Base-by-base conservation (phyloP, 441 rosid species). In the Pelargonium citronellum region DNA sequence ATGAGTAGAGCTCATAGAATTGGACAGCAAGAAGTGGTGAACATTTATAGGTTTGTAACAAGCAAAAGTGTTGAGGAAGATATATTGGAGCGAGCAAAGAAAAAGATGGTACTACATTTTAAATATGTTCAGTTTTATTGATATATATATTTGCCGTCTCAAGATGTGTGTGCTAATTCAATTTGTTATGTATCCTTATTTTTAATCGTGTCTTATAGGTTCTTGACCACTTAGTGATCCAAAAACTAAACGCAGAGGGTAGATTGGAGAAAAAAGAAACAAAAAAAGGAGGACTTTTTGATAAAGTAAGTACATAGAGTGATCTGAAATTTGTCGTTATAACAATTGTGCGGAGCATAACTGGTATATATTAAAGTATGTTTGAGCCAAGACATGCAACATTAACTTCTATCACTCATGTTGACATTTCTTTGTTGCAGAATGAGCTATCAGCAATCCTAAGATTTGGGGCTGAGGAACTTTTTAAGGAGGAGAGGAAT, bases 1-100 rank as follows among this genome's bases (percentile, higher is more conserved):
- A 93, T 96, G 98, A 96, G 99, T 71, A 93, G 98, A 87, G 99
- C 99, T 71, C 98, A 96, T 75, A 87, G 99, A 83, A 96, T 96
- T 79, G 99, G 99, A 77, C 99, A 96, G 74, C 99, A 90, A 83
- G 98, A 93, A 46, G 97, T 93, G 60, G 99, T 96, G 60, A 96
- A 96, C 81, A 93, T 96, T 67, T 96, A 96, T 81, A 87, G 99
- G 82, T 96, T 96, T 88, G 98, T 93, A 74, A 96, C 97, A 34
- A 93, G 98, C 88, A 96, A 90, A 84, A 96, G 99, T 81, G 98
- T 96, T 0, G 99, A 96, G 87, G 99, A 96, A 78, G 98, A 96
- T 75, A 96, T 96, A 77, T 86, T 96, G 78, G 99, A 96, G 85
- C 87, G 99, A 69, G 99, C 99, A 34, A 93, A 96, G 82, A 89